A percentile compares a stretch with the other conserved stretches of the same genome.
These are phyloP conservation scores for Lachnellula willkommii DNA, from an alignment of 2,329 filamentous ascomycete species.

Conservation along the genomic window DNA sequence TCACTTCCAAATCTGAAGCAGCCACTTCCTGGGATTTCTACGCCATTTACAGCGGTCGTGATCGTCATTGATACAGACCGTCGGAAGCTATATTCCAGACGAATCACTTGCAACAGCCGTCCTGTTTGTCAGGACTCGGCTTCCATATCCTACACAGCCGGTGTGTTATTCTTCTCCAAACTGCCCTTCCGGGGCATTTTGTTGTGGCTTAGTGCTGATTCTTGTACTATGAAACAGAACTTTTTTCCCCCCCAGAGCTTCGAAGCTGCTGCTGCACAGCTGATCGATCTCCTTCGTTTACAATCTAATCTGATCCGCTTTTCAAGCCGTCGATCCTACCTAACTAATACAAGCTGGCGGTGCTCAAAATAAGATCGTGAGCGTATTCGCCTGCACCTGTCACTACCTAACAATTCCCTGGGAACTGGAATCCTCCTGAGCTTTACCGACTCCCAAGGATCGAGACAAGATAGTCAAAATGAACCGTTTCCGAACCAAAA, in stretches of 20 bases:
- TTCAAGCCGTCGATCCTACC: not conserved
- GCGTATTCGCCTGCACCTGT: conserved; percentile 21
- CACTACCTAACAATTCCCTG: conserved; percentile 9
- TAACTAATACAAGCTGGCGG: conserved; percentile 14
- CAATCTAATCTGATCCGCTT: conserved; percentile 1
- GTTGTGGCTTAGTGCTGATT: conserved; percentile 21
- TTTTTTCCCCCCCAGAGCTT: conserved; percentile 3
- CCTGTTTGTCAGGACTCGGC: conserved; percentile 6
- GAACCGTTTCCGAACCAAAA: conserved; percentile 74
- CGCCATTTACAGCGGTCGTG: conserved; percentile 5
- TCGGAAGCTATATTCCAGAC: conserved; percentile 8
- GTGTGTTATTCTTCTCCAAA: conserved; percentile 10
- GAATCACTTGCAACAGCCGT: conserved; percentile 5
- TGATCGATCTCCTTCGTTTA: conserved; percentile 10
- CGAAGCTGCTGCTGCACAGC: not conserved
- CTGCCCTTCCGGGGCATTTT: conserved; percentile 1
- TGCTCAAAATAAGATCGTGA: conserved; percentile 15
- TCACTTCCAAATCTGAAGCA: conserved; percentile 20
- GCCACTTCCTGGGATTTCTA: conserved; percentile 11
- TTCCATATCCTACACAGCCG: conserved; percentile 3
- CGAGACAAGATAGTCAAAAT: conserved; percentile 40
- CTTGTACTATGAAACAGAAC: conserved; percentile 16
- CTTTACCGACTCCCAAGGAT: not conserved
- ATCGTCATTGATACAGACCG: conserved; percentile 5
- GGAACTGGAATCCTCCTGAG: not conserved